Conservation (phyloP, 306 rosid genomes). For the Quercus parvula region DNA sequence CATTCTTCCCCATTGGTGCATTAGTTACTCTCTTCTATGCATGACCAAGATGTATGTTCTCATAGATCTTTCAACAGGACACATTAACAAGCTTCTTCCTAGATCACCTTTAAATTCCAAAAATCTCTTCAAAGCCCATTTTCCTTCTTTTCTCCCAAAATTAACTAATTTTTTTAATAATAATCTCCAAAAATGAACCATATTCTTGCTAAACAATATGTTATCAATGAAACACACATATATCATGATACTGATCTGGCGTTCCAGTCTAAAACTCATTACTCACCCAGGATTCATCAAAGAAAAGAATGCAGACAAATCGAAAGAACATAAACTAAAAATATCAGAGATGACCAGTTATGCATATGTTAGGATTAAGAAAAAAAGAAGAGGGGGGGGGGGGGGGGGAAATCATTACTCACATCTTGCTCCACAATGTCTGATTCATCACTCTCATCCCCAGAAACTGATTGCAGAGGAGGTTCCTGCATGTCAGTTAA, state of each 20-base stretch:
- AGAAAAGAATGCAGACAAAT: not conserved
- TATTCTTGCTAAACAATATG: not conserved
- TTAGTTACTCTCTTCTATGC: not conserved
- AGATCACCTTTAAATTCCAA: not conserved
- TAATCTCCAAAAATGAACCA: not conserved
- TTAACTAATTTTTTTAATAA: no score
- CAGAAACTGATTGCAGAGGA: slow-evolving; percentile 44
- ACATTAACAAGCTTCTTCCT: not conserved
- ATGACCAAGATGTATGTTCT: not conserved
- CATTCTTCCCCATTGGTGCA: no score
- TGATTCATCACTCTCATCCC: slow-evolving; percentile 76
- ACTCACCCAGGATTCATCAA: not conserved
- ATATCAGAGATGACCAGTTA: not conserved
- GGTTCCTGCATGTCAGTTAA: slow-evolving; percentile 42
- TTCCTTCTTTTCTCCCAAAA: no score
- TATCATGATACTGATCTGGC: not conserved
- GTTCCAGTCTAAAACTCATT: not conserved
- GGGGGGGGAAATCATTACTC: slow-evolving; percentile 27
- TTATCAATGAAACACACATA: not conserved
- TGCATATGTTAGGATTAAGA: not conserved
- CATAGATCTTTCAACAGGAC: not conserved
- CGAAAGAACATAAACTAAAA: slow-evolving; percentile 1
- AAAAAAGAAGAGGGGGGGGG: not conserved
- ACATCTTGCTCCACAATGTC: slow-evolving; percentile 90
- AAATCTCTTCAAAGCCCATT: not conserved